Evolutionary conservation across 352 stramenopile species (phyloP).

Genomic region (Pythium guiyangense): DNA sequence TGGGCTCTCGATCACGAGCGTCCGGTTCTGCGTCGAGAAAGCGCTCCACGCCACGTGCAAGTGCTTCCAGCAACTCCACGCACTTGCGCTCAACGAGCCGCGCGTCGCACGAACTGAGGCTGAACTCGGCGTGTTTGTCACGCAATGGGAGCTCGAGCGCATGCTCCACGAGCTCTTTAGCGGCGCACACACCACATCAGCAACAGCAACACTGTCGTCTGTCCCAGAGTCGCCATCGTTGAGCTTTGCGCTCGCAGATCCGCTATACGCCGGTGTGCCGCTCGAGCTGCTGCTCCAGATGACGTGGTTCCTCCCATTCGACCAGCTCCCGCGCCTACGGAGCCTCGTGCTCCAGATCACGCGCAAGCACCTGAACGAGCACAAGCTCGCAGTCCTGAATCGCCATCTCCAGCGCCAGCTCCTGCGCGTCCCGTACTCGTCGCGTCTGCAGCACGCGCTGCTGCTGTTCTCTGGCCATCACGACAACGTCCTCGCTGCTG

Average conservation of each 20-base stretch:
- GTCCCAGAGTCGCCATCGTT: background rate
- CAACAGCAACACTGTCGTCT: too few species aligned
- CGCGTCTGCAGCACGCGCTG: slow-evolving; percentile 35
- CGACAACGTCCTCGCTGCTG: background rate
- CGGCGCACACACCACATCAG: background rate
- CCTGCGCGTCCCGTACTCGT: slow-evolving; percentile 32
- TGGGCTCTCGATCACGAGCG: slow-evolving; percentile 38
- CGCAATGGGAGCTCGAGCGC: slow-evolving; percentile 48
- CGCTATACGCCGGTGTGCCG: slow-evolving; percentile 13
- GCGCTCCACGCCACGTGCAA: slow-evolving; percentile 35
- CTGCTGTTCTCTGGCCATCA: slow-evolving; percentile 22
- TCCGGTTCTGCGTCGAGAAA: slow-evolving; percentile 53
- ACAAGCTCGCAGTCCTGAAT: slow-evolving; percentile 45
- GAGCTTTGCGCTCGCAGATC: slow-evolving; percentile 10
- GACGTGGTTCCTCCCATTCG: slow-evolving; percentile 67
- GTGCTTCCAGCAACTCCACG: slow-evolving; percentile 38
- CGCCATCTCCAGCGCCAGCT: slow-evolving; percentile 43
- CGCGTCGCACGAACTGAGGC: slow-evolving; percentile 3
- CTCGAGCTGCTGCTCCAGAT: slow-evolving; percentile 32
- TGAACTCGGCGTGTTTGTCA: slow-evolving; percentile 37
- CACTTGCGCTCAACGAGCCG: slow-evolving; percentile 17
- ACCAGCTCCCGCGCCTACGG: slow-evolving; percentile 34
- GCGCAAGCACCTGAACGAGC: slow-evolving; percentile 45
- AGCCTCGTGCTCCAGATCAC: slow-evolving; percentile 53
- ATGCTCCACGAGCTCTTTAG: slow-evolving; percentile 36